Conservation (phyloP, 1,284 basidiomycete species). For the Hortiboletus rubellus region DNA sequence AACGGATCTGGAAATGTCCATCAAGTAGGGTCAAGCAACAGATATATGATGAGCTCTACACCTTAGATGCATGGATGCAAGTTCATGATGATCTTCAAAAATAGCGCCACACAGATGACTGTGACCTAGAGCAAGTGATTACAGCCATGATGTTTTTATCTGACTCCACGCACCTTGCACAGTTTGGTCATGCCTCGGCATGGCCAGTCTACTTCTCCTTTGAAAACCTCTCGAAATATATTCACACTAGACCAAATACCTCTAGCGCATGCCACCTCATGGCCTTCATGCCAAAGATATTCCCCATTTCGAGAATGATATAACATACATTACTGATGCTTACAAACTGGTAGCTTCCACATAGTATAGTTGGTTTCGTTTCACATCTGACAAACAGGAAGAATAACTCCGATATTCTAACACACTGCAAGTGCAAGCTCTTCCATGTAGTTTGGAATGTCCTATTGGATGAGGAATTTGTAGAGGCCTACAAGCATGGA, state of each 20-base stretch:
- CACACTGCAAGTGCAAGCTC: background rate
- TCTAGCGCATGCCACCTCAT: background rate
- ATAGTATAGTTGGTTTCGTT: background rate
- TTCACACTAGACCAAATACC: background rate
- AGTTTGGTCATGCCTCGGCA: background rate
- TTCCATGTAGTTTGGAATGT: too few relatives aligned
- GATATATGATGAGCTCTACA: background rate
- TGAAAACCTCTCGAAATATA: background rate
- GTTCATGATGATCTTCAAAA: background rate
- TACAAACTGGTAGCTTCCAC: background rate
- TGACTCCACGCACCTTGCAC: background rate
- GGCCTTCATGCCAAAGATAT: background rate
- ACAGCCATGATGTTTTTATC: background rate
- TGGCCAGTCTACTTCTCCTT: background rate
- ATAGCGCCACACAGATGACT: background rate
- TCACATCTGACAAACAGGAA: background rate
- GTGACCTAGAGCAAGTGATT: background rate
- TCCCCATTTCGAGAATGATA: too few relatives aligned
- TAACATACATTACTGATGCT: background rate
- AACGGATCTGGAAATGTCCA: background rate
- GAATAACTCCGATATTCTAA: background rate
- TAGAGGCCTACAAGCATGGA: too few relatives aligned
- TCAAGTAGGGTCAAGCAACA: background rate
- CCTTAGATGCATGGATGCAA: background rate
- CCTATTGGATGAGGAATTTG: too few relatives aligned